phyloP scores from a whole-genome alignment of 495 filamentous ascomycete genomes.

The Bryoglossum gracile region DNA sequence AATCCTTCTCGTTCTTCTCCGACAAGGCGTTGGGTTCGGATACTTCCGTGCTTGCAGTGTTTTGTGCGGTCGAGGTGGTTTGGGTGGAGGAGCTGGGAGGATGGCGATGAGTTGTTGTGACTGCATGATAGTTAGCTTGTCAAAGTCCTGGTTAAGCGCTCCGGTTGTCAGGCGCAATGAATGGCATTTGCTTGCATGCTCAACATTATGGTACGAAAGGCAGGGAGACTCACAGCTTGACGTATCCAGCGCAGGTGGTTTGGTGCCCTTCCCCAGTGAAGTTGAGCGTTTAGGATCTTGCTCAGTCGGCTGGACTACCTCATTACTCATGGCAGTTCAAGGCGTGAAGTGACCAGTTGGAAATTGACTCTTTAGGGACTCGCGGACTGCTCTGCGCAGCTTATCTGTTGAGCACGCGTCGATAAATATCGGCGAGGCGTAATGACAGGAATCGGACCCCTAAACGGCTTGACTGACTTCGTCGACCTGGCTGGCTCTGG shows the following conservation, averaged over 20 bases:
- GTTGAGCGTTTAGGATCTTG: constrained; percentile 22
- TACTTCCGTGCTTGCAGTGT: constrained; percentile 35
- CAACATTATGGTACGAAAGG: constrained; percentile 3
- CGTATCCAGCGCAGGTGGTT: constrained; percentile 22
- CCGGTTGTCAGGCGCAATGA: constrained; percentile 13
- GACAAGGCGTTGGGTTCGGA: constrained; percentile 28
- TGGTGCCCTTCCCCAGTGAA: constrained; percentile 17
- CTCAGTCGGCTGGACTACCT: constrained; percentile 32
- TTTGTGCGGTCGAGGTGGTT: constrained; percentile 22
- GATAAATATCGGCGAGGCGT: not conserved
- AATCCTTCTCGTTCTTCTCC: constrained; percentile 39
- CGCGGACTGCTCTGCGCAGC: not conserved
- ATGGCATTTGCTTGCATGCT: not conserved
- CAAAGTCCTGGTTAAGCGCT: constrained; percentile 18
- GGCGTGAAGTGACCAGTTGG: constrained; percentile 4
- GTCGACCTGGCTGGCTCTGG: too few relatives aligned
- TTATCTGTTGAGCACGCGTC: constrained; percentile 7
- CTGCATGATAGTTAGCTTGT: constrained; percentile 15
- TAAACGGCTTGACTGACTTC: constrained; percentile 9
- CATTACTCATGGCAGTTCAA: constrained; percentile 44
- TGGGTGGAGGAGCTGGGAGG: constrained; percentile 25
- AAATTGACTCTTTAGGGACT: not conserved
- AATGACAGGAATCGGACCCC: constrained; percentile 3
- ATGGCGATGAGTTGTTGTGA: constrained; percentile 21
- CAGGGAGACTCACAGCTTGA: constrained; percentile 21